These are phyloP conservation scores for Panicum hallii DNA, from an alignment of 202 grass and related monocot genomes.

Conservation along the genomic window DNA sequence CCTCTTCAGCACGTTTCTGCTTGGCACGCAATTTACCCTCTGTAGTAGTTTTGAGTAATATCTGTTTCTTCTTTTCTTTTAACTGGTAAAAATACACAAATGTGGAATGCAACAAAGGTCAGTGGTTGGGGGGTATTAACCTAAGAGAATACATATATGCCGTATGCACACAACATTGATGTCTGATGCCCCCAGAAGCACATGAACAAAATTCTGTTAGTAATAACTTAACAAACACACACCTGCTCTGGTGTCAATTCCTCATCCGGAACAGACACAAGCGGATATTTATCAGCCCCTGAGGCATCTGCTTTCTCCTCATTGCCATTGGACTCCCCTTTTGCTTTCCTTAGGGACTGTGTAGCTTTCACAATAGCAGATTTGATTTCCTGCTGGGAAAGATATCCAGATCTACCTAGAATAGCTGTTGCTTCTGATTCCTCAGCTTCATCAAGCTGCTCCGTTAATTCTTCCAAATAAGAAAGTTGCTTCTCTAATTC, in stretches of 20 bases:
- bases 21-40: conserved; percentile 92
- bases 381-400: conserved; percentile 91
- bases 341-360: conserved; percentile 89
- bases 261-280: conserved; percentile 83
- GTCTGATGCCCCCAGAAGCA: conserved; percentile 25
- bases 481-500: conserved; percentile 75
- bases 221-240: conserved; percentile 30
- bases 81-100: conserved; percentile 60
- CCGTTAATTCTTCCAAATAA: conserved; percentile 70
- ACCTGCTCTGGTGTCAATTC: conserved; percentile 87
- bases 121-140: conserved; percentile 27
- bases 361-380: conserved; percentile 65
- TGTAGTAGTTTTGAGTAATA: conserved; percentile 90
- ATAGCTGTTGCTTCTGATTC: conserved; percentile 68
- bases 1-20: conserved; percentile 85
- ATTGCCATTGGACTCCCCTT: conserved; percentile 73
- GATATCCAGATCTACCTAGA: conserved; percentile 63
- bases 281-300: conserved; percentile 81
- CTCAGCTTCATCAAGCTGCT: conserved; percentile 79
- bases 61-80: conserved; percentile 96
- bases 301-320: conserved; percentile 72
- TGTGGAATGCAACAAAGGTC: conserved; percentile 27
- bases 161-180: conserved; percentile 27
- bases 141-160: conserved; percentile 7
- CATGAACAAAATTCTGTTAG: conserved; percentile 33